A percentile compares a stretch with the other conserved stretches of the same genome.
Conservation (phyloP, 2,329 filamentous ascomycete species). For the Nigrograna mackinnonii region DNA sequence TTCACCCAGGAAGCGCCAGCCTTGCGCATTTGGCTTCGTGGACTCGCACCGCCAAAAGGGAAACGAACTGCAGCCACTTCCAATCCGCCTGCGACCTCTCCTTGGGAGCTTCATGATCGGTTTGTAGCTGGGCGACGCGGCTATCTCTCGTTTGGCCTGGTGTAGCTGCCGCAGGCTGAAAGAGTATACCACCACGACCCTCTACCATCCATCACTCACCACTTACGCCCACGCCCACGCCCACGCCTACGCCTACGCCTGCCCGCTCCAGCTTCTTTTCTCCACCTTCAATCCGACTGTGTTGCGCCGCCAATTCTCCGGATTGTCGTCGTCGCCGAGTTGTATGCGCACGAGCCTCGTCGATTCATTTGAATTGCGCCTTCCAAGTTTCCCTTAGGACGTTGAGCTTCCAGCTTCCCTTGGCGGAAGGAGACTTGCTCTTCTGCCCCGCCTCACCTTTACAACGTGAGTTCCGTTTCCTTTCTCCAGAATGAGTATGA, state of each 20-base stretch:
- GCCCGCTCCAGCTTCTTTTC: too few species aligned
- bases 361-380: too few species aligned
- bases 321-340: too few species aligned
- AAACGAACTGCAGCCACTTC: constrained; percentile 38
- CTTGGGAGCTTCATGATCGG: constrained; percentile 25
- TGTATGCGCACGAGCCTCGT: too few species aligned
- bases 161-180: constrained; percentile 28
- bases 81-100: constrained; percentile 22
- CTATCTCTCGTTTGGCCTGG: constrained; percentile 29
- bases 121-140: constrained; percentile 18
- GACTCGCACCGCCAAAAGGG: too few species aligned
- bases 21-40: constrained; percentile 16
- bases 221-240: constrained; percentile 8
- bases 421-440: constrained; percentile 22
- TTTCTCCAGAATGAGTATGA: too few species aligned
- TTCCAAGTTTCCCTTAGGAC: too few species aligned
- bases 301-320: too few species aligned
- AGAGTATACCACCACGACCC: constrained; percentile 18
- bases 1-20: constrained; percentile 12
- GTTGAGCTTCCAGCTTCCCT: constrained; percentile 12
- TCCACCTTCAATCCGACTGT: too few species aligned
- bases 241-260: constrained; percentile 17
- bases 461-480: constrained; percentile 23
- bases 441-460: constrained; percentile 27
- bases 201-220: constrained; percentile 11